phyloP scores from a whole-genome alignment of 352 stramenopile species.

The Globisporangium nagaii region DNA sequence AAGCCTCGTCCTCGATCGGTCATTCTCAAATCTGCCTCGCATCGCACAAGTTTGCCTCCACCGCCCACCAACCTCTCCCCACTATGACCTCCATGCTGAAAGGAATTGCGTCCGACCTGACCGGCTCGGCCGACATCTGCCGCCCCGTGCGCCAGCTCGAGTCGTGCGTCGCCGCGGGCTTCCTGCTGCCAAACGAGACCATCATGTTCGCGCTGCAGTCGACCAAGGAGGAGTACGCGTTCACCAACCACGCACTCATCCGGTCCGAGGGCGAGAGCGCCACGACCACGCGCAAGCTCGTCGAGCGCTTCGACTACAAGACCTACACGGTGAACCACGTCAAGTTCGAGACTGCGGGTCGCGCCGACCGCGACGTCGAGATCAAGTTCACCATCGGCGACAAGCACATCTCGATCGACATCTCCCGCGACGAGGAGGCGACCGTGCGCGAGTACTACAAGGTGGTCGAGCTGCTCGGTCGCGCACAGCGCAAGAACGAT shows the following conservation, averaged over 20 bases:
- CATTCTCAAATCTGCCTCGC: constrained; percentile 6
- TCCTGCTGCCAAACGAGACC: constrained; percentile 32
- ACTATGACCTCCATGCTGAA: constrained; percentile 34
- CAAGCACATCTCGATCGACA: constrained; percentile 21
- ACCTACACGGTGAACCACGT: constrained; percentile 16
- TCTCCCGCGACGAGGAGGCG: constrained; percentile 23
- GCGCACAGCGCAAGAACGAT: constrained; percentile 29
- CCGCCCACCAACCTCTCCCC: neutral
- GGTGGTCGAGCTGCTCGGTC: constrained; percentile 28
- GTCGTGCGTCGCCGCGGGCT: constrained; percentile 25
- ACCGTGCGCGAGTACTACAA: constrained; percentile 32
- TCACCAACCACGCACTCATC: constrained; percentile 57
- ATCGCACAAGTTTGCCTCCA: neutral
- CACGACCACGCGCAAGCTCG: constrained; percentile 38
- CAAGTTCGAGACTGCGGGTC: constrained; percentile 37
- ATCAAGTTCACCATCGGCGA: constrained; percentile 29
- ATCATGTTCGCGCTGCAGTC: constrained; percentile 57
- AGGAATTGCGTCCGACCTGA: constrained; percentile 42
- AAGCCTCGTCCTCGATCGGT: neutral
- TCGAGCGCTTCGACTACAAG: constrained; percentile 34
- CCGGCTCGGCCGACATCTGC: constrained; percentile 50
- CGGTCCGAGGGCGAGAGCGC: constrained; percentile 28
- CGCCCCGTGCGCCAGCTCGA: constrained; percentile 18
- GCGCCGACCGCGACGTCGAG: constrained; percentile 43
- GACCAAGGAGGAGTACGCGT: constrained; percentile 51